Conservation (phyloP, 2,329 filamentous ascomycete species). For the Cryphonectria nitschkei region DNA sequence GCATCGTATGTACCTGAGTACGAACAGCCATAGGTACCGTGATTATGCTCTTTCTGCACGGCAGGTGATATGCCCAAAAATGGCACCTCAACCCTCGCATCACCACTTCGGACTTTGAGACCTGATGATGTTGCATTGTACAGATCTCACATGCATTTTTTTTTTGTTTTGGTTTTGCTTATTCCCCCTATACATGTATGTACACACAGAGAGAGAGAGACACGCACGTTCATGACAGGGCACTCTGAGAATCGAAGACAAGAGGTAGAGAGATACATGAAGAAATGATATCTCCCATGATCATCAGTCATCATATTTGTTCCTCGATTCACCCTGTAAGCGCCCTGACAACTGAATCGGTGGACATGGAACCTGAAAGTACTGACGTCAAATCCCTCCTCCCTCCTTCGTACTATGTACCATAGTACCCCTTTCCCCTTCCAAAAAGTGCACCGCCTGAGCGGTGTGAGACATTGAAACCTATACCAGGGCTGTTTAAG, state of each 20-base stretch:
- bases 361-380: neutral
- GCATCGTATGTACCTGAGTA: neutral
- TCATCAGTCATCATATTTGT: neutral
- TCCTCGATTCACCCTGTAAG: neutral
- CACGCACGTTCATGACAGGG: neutral
- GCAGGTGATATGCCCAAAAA: neutral
- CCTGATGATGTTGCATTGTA: neutral
- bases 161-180: neutral
- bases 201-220: too few species aligned
- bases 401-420: neutral
- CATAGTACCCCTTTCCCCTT: neutral
- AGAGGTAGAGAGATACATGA: too few species aligned
- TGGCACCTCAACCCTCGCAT: neutral
- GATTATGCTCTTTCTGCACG: neutral
- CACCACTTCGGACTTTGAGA: neutral
- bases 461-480: conserved; percentile 1
- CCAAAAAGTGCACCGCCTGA: neutral
- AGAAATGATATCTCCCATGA: neutral
- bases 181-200: neutral
- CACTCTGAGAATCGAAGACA: neutral
- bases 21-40: neutral
- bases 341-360: neutral
- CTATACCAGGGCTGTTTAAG: neutral
- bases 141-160: conserved; percentile 5
- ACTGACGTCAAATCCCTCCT: neutral